Evolutionary conservation across 768 basidiomycete genomes (phyloP), one percentile per base, ranked within the genome.

Genomic region (Sarcodon aspratus): DNA sequence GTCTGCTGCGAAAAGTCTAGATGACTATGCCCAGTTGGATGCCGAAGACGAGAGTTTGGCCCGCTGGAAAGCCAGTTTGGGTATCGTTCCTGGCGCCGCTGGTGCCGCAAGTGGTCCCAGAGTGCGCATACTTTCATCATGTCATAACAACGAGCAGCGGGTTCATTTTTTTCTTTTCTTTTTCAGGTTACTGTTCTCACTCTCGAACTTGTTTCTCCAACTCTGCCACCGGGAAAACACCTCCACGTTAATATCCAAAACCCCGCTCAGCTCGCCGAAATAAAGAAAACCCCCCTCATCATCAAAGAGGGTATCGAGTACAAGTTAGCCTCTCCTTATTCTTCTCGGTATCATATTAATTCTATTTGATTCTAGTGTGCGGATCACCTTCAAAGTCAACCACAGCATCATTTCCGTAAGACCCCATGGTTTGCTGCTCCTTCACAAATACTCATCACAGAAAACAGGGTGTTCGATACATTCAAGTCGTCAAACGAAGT

Each of bases 41-140:
- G 82, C 85, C 32, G 74, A 86, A 52, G 94, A 97, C 63, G 94
- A 96, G 67, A 91, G 88, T 63, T 75, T 98, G 58, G 82, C 85
- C 33, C 82, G 91, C 54, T 98, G 95, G 95, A 98, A 98, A 64
- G 90, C 89, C 36, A 91, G 84, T 47, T 74, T 98, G 27, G 95
- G 95, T 47, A 80, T 97, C 52, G 74, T 76, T 46, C 73, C 79
- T 33, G 80, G 76, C 31, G 27, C 61, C 4, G 31, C 45, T 11
- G 67, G 61, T 15, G 59, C 69, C 49, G 62, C 69, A 11, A 65
- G 52, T 55, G 79, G 78, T 11, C 85, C 86, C 46, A 89, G 88
- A 78, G 90, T 85, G 50, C 21, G 53, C 44, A 17, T 47, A 34
- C 44, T 27, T 37, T 45, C 9, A 36, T 40, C 47, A 6, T n/a